Conservation (phyloP, 139 green algal genomes). For the Micractinium conductrix region DNA sequence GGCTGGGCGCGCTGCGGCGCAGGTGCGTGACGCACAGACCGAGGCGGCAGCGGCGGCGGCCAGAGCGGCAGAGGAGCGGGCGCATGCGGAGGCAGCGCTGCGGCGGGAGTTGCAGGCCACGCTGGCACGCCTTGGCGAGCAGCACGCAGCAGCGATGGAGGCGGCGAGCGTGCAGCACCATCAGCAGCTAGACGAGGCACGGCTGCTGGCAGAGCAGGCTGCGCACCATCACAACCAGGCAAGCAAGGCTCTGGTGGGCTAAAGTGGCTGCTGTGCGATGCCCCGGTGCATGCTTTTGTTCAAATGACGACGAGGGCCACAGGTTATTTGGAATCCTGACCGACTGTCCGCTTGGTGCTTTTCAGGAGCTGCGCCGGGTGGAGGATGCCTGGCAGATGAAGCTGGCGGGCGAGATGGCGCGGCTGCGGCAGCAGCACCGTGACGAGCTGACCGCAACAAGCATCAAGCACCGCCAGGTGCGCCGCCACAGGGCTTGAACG, state of each 20-base stretch:
- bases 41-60: background rate
- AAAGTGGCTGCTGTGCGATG: background rate
- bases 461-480: background rate
- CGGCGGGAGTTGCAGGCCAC: background rate
- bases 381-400: conserved; percentile 1
- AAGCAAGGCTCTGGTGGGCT: background rate
- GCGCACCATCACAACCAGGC: conserved; percentile 9
- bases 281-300: background rate
- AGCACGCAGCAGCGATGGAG: background rate
- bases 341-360: background rate
- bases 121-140: background rate
- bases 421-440: background rate
- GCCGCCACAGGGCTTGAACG: background rate
- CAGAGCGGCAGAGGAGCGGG: background rate
- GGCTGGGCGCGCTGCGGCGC: background rate
- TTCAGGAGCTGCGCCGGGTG: background rate
- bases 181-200: conserved; percentile 10
- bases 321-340: too few species aligned
- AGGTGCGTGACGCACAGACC: background rate
- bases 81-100: background rate
- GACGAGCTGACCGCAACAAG: background rate
- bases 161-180: background rate
- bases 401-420: background rate
- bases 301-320: background rate
- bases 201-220: conserved; percentile 7